Evolutionary conservation across 805 yeast genomes (phyloP).

Genomic region (Wickerhamomyces canadensis): DNA sequence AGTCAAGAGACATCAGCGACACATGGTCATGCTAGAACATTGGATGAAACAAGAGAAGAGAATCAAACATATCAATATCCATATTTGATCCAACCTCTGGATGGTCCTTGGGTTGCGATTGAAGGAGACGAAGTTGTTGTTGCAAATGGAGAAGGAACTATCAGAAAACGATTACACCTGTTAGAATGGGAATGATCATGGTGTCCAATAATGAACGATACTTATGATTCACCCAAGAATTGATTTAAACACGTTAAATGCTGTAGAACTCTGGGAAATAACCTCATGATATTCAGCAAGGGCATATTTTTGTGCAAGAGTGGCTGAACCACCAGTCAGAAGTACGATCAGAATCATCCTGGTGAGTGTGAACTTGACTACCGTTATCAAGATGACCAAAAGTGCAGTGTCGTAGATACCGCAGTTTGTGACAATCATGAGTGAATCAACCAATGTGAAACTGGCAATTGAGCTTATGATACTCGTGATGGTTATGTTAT

Average conservation of each 20-base stretch:
- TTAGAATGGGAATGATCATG: slow-evolving; percentile 40
- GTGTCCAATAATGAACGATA: too few relatives aligned
- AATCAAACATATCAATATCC: slow-evolving; percentile 77
- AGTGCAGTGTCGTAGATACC: slow-evolving; percentile 9
- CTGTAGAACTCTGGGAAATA: neutral
- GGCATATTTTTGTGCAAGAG: neutral
- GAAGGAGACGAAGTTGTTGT: slow-evolving; percentile 51
- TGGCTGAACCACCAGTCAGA: slow-evolving; percentile 6
- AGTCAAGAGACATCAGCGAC: too few relatives aligned
- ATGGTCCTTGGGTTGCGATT: slow-evolving; percentile 80
- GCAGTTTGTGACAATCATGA: slow-evolving; percentile 37
- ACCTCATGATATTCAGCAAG: neutral
- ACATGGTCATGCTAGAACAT: too few relatives aligned
- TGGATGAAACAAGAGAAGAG: slow-evolving; percentile 74
- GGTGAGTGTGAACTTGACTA: slow-evolving; percentile 10
- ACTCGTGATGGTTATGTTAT: slow-evolving; percentile 59
- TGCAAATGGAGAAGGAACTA: slow-evolving; percentile 39
- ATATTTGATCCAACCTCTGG: slow-evolving; percentile 58
- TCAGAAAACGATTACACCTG: slow-evolving; percentile 29
- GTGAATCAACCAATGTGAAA: slow-evolving; percentile 61
- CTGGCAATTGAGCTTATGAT: slow-evolving; percentile 57
- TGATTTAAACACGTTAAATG: too few relatives aligned
- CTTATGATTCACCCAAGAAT: too few relatives aligned
- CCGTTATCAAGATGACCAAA: slow-evolving; percentile 8
- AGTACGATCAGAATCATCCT: slow-evolving; percentile 11